Conservation (phyloP, 805 yeast species). For the Hanseniaspora taiwanica region DNA sequence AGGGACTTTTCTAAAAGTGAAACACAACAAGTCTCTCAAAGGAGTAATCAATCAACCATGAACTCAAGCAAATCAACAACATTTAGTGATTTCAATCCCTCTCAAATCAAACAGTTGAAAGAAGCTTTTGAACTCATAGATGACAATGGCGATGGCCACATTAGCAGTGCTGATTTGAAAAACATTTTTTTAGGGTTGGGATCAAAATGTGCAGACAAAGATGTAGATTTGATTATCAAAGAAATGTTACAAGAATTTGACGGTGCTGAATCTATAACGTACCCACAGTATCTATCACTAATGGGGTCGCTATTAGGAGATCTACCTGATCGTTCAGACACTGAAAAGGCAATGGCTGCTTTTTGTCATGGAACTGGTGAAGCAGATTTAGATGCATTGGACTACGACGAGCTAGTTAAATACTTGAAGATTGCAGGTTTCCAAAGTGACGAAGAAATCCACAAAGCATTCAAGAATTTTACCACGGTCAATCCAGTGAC, state of each 20-base stretch:
- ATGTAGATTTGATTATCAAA: constrained; percentile 32
- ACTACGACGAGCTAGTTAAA: constrained; percentile 34
- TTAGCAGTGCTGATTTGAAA: constrained; percentile 41
- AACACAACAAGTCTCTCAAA: too few relatives aligned
- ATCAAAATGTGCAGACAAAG: constrained; percentile 26
- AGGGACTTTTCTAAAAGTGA: too few relatives aligned
- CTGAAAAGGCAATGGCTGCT: not conserved
- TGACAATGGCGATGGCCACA: constrained; percentile 62
- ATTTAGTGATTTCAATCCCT: constrained; percentile 37
- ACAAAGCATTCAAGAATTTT: constrained; percentile 40
- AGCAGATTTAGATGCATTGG: constrained; percentile 25
- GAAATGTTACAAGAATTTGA: constrained; percentile 2
- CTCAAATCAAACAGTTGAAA: constrained; percentile 51
- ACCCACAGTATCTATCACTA: constrained; percentile 51
- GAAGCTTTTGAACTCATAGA: constrained; percentile 74
- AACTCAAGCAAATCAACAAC: constrained; percentile 20
- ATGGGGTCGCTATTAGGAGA: constrained; percentile 44
- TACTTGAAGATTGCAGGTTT: constrained; percentile 35
- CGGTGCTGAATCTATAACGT: constrained; percentile 32
- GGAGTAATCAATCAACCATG: constrained; percentile 9
- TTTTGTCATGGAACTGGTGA: not conserved
- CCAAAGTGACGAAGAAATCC: constrained; percentile 31
- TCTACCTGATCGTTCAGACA: constrained; percentile 27
- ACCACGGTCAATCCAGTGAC: constrained; percentile 39
- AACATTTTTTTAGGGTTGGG: constrained; percentile 42